phyloP scores from a whole-genome alignment of 179 eudicot genomes.

The Heliamphora ciliata region DNA sequence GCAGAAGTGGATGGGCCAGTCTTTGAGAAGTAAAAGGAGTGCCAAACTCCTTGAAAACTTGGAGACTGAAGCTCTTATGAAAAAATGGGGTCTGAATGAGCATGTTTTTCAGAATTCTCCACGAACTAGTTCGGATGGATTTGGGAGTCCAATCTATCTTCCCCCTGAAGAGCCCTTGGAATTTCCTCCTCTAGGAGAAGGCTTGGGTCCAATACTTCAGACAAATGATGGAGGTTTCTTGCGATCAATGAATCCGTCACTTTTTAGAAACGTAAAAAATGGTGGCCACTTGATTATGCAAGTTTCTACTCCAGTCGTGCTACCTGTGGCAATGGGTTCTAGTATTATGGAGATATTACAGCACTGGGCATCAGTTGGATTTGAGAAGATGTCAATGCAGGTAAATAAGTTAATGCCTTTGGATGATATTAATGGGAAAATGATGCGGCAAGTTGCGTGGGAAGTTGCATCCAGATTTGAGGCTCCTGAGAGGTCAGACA shows the following conservation, averaged over 20 bases:
- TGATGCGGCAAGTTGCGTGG: conserved; percentile 81
- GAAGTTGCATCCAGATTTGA: conserved; percentile 46
- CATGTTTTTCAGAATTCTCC: conserved; percentile 60
- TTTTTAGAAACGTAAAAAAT: conserved; percentile 58
- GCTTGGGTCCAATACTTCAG: conserved; percentile 69
- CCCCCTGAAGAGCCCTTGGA: conserved; percentile 38
- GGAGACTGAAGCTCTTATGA: conserved; percentile 87
- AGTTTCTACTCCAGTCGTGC: conserved; percentile 89
- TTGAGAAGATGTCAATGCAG: conserved; percentile 83
- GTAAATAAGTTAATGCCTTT: conserved; percentile 91
- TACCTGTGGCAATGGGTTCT: conserved; percentile 96
- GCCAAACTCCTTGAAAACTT: conserved; percentile 69
- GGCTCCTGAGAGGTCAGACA: conserved; percentile 47
- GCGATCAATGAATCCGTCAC: conserved; percentile 80
- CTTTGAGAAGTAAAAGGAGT: conserved; percentile 31
- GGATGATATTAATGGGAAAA: conserved; percentile 82
- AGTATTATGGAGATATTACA: conserved; percentile 74
- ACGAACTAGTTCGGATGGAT: conserved; percentile 36
- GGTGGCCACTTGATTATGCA: conserved; percentile 89
- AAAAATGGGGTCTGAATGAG: conserved; percentile 75
- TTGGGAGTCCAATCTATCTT: conserved; percentile 54
- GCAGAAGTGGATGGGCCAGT: too few relatives aligned
- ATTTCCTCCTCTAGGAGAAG: conserved; percentile 75
- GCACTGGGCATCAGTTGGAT: conserved; percentile 71
- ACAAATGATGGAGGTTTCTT: conserved; percentile 82